Base-by-base conservation (phyloP, 2,329 filamentous ascomycete species). In the Ilyonectria sp. region DNA sequence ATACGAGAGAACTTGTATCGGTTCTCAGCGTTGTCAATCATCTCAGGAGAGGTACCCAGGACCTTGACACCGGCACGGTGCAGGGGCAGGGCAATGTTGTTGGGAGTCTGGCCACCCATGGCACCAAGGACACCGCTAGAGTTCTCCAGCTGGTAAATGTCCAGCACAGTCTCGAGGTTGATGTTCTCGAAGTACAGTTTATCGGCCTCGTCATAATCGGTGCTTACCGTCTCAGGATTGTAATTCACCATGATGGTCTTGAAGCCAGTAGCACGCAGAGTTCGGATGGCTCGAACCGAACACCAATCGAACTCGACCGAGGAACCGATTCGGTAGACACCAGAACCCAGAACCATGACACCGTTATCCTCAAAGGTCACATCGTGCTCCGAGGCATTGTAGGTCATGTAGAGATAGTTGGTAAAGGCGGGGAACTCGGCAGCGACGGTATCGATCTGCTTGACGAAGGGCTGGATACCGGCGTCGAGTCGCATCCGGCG, bases 231-330 rank as follows among this genome's bases (percentile, higher is more conserved):
- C 79, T 98, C 95, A 0, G 95, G 95, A 77, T 98, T 97, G 78
- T 92, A 94, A 76, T 97, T 97, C 56, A 97, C 91, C 95, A 98
- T 98, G 76, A 98, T 91, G 0, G 96, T 98, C 87, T 98, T 98
- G 85, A 92, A 90, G 2, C 93, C 93, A 67, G 91, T 89, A 71
- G 93, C 90, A 57, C 96, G 90, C 8, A 99, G 88, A 2, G 96
- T 98, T 70, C 95, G 91, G 69, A 98, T 97, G 6, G 96, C 94
- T 67, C 95, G 89, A 31, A 99, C 96, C 5, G 96, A 97, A 81
- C 96, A 98, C 96, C 96, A 99, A 82, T 99, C 96, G 81, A 99
- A 99, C 79, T 99, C 96, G 66, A 99, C 96, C 0, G 95, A 98
- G 0, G 95, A 98, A 72, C 96, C 96, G 71, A 99, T 99, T 68